phyloP scores from a whole-genome alignment of 2,329 filamentous ascomycete species.

The Mycocentrospora acerina region DNA sequence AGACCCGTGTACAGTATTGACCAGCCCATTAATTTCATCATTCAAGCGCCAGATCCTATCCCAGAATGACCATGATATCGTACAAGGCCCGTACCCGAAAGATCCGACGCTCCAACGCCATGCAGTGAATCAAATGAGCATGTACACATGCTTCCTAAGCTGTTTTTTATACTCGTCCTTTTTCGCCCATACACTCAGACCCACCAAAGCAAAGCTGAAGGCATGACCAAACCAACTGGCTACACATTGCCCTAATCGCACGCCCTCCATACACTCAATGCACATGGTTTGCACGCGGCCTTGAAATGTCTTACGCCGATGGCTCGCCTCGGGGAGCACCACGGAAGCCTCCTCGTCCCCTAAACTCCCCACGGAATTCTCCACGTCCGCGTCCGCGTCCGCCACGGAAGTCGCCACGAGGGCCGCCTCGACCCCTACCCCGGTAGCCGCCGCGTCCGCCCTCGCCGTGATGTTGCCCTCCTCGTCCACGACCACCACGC shows the following conservation, averaged over 20 bases:
- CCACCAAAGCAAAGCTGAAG: conserved; percentile 15
- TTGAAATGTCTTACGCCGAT: conserved; percentile 13
- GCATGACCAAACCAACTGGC: no score
- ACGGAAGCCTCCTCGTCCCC: conserved; percentile 45
- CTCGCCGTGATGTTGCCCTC: conserved; percentile 38
- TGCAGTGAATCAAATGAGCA: conserved; percentile 38
- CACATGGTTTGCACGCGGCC: no score
- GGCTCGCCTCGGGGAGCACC: conserved; percentile 30
- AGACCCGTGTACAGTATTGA: conserved; percentile 15
- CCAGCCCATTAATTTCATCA: conserved; percentile 26
- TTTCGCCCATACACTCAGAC: conserved; percentile 26
- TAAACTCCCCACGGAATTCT: conserved; percentile 29
- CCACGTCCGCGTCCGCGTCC: conserved; percentile 48
- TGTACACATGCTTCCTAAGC: conserved; percentile 31
- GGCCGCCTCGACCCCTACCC: conserved; percentile 53
- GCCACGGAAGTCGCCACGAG: conserved; percentile 40
- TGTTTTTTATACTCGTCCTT: conserved; percentile 18
- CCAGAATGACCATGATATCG: conserved; percentile 31
- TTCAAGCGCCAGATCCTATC: conserved; percentile 18
- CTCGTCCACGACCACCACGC: conserved; percentile 53
- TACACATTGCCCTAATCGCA: background rate
- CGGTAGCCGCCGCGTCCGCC: conserved; percentile 57
- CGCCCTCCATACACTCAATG: background rate
- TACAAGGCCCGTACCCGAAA: conserved; percentile 32
- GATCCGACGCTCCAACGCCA: conserved; percentile 42